Base-by-base conservation (phyloP, 345 rosid genomes). In the Heritiera littoralis region DNA sequence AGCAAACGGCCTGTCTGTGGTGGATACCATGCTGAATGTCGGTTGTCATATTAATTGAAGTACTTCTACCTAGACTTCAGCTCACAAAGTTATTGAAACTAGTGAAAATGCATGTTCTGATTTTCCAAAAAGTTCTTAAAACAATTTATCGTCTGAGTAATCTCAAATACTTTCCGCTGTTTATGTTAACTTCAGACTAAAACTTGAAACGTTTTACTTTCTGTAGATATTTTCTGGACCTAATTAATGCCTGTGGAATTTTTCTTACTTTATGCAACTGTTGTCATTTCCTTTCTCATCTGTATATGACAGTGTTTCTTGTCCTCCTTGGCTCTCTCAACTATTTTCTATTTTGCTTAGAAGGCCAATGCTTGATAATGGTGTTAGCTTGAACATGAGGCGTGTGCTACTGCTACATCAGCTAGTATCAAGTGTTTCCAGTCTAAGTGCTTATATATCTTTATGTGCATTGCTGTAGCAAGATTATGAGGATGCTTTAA, bases 401-500 rank as follows among this genome's bases (percentile, higher is more conserved):
- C 30, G 23, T 12, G 75, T 70, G 12, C 20, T 14, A 46, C 23
- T 48, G 56, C 74, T 20, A 13, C 40, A 70, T 23, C 40, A 70
- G n/a, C 58, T 40, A 28, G 20, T 14, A 28, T 49, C n/a, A 8
- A 30, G 20, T 23, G n/a, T 51, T 51, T 43, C 60, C 1, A 1
- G 10, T 51, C 20, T 7, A 30, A 56, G 35, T 78, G n/a, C 15
- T 75, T 41, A 40, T 76, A 64, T 78, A 80, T 59, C 77, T 75
- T 52, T 64, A 49, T 75, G 58, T 72, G 48, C 70, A 38, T 80
- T 78, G 45, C 11, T 87, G 77, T 81, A 89, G 92, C 85, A 78
- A 76, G 88, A 89, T 86, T 82, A 83, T 82, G 87, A 86, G 68
- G 84, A 77, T 77, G 92, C 92, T 66, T 23, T 86, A 77, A 82